A percentile compares a stretch with the other conserved stretches of the same genome.
Evolutionary conservation across 108 stramenopile species (phyloP).

Genomic region (Cyclotella kingstonii): DNA sequence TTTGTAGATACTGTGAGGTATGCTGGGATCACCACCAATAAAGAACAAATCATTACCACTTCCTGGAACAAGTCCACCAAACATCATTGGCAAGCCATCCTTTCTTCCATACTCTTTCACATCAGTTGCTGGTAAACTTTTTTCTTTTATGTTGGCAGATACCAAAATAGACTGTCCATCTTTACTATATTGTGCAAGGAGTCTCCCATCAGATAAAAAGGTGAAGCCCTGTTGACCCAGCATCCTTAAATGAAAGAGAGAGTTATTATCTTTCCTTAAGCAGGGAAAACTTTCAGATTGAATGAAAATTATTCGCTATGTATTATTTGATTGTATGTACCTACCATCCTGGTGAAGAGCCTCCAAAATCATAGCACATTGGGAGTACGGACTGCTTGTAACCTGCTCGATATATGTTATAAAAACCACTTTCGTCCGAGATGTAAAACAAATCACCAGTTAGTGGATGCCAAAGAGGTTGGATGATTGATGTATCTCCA

Average conservation of each 20-base stretch:
- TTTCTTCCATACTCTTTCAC: slow-evolving; percentile 33
- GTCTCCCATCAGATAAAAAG: slow-evolving; percentile 57
- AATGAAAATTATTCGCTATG: neutral
- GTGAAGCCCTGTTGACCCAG: slow-evolving; percentile 60
- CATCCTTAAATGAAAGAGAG: slow-evolving; percentile 22
- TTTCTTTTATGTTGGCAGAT: slow-evolving; percentile 39
- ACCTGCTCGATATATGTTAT: slow-evolving; percentile 57
- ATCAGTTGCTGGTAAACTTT: slow-evolving; percentile 15
- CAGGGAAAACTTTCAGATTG: too few species aligned
- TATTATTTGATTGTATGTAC: neutral
- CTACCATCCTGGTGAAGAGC: slow-evolving; percentile 58
- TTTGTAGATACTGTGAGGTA: slow-evolving; percentile 52
- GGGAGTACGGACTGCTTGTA: slow-evolving; percentile 33
- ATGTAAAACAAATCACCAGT: slow-evolving; percentile 61
- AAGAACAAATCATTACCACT: slow-evolving; percentile 52
- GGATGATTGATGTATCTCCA: slow-evolving; percentile 64
- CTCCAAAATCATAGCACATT: slow-evolving; percentile 61
- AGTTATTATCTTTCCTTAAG: slow-evolving; percentile 10
- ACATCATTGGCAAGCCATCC: slow-evolving; percentile 58
- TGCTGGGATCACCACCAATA: slow-evolving; percentile 57
- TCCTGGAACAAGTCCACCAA: slow-evolving; percentile 46
- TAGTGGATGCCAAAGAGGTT: slow-evolving; percentile 59
- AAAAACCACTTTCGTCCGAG: slow-evolving; percentile 63
- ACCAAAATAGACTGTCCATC: slow-evolving; percentile 51
- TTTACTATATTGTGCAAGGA: slow-evolving; percentile 52